Evolutionary conservation across 345 rosid species (phyloP).

Genomic region (Cardamine chenopodiifolia): DNA sequence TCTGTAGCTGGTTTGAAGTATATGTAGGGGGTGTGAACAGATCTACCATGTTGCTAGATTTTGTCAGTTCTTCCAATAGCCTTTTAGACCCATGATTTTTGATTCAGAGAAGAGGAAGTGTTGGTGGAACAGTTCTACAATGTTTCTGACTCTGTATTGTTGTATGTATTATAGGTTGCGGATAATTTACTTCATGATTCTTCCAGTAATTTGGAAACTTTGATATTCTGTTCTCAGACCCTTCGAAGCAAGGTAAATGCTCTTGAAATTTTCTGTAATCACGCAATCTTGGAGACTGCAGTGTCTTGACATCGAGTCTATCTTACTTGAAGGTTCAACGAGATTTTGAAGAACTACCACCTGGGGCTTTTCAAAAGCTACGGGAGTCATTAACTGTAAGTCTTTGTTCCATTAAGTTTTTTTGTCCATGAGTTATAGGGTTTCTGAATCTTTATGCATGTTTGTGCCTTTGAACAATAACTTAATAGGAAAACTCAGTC

Average conservation of each 20-base stretch:
- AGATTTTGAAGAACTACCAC: slow-evolving; percentile 96
- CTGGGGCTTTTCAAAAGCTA: slow-evolving; percentile 86
- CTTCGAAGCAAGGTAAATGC: slow-evolving; percentile 97
- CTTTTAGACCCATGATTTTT: slow-evolving; percentile 22
- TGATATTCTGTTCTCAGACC: slow-evolving; percentile 99
- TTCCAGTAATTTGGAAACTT: slow-evolving; percentile 91
- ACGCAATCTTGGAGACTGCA: slow-evolving; percentile 6
- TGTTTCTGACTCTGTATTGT: slow-evolving; percentile 9
- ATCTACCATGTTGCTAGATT: slow-evolving; percentile 19
- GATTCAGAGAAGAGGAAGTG: neutral
- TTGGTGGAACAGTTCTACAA: slow-evolving; percentile 2
- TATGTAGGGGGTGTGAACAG: slow-evolving; percentile 11
- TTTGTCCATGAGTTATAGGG: neutral
- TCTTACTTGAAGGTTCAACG: slow-evolving; percentile 76
- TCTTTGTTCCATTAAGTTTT: slow-evolving; percentile 20
- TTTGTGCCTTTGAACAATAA: slow-evolving; percentile 2
- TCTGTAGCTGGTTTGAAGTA: neutral
- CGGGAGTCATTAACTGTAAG: slow-evolving; percentile 82
- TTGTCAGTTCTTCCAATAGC: neutral
- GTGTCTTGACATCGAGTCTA: slow-evolving; percentile 24
- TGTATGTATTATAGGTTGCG: slow-evolving; percentile 67
- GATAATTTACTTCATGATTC: slow-evolving; percentile 98
- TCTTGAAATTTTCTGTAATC: neutral
- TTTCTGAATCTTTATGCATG: slow-evolving; percentile 18
- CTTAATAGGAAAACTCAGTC: neutral